Percentiles rank a stretch among this genome's conserved stretches.
Evolutionary conservation across 805 yeast species (phyloP).

Genomic region (Hanseniaspora valbyensis): DNA sequence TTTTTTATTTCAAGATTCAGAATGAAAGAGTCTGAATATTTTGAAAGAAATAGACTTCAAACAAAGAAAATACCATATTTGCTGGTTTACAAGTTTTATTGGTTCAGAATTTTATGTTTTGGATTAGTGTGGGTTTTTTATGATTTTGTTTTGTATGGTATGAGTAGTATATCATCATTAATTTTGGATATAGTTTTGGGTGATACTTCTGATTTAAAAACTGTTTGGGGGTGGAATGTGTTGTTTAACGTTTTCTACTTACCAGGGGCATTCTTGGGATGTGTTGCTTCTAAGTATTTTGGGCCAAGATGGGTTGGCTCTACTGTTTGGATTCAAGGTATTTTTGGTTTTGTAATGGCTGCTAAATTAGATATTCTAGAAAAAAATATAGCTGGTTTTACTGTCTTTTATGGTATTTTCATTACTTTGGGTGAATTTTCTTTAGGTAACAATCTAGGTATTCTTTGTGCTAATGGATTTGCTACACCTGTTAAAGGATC

Average conservation of each 20-base stretch:
- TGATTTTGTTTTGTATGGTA: conserved; percentile 80
- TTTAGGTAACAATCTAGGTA: conserved; percentile 76
- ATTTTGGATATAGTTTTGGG: conserved; percentile 51
- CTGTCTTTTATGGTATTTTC: conserved; percentile 82
- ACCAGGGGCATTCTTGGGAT: conserved; percentile 89
- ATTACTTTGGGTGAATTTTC: conserved; percentile 84
- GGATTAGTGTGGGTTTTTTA: conserved; percentile 82
- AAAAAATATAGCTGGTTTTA: conserved; percentile 62
- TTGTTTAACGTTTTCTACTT: conserved; percentile 79
- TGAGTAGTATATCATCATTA: conserved; percentile 73
- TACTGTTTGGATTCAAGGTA: conserved; percentile 52
- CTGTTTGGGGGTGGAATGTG: conserved; percentile 85
- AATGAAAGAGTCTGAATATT: conserved; percentile 64
- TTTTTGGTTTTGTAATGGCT: conserved; percentile 77
- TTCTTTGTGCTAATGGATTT: conserved; percentile 73
- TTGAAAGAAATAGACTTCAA: conserved; percentile 54
- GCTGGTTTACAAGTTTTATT: conserved; percentile 64
- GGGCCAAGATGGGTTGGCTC: conserved; percentile 82
- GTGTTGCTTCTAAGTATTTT: conserved; percentile 61
- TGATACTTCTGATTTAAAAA: conserved; percentile 47
- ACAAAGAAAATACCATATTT: conserved; percentile 55
- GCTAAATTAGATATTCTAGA: conserved; percentile 48
- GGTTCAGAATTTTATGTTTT: conserved; percentile 65
- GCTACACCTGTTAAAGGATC: conserved; percentile 85
- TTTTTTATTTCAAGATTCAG: conserved; percentile 67